A percentile compares a stretch with the other conserved stretches of the same genome.
phyloP scores from a whole-genome alignment of 2,329 filamentous ascomycete genomes.

The Chrysosporium queenslandicum region DNA sequence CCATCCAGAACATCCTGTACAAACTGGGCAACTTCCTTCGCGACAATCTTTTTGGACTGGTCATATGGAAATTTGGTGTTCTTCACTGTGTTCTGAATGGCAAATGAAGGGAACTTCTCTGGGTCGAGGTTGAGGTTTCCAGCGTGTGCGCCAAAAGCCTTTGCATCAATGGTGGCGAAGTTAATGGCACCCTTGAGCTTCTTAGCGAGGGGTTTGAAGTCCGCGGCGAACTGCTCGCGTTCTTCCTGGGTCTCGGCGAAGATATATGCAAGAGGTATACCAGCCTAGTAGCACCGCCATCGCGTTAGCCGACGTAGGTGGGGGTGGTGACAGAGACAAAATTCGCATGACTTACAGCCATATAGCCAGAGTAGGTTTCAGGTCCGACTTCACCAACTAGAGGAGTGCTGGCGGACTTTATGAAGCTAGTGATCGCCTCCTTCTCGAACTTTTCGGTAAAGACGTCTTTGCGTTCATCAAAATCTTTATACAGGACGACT shows the following conservation, averaged over 20 bases:
- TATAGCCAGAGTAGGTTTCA: slow-evolving; percentile 93
- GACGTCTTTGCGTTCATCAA: slow-evolving; percentile 88
- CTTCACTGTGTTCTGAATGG: slow-evolving; percentile 89
- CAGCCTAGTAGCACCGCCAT: slow-evolving; percentile 43
- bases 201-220: slow-evolving; percentile 77
- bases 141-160: slow-evolving; percentile 86
- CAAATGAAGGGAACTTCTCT: slow-evolving; percentile 92
- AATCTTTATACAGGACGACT: slow-evolving; percentile 91
- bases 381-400: slow-evolving; percentile 93
- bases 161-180: slow-evolving; percentile 96
- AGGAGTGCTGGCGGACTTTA: slow-evolving; percentile 74
- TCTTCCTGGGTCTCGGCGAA: slow-evolving; percentile 89
- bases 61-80: slow-evolving; percentile 96
- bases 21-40: slow-evolving; percentile 65
- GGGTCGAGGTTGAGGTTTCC: slow-evolving; percentile 94
- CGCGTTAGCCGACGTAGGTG: neutral
- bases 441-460: slow-evolving; percentile 73
- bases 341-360: slow-evolving; percentile 51
- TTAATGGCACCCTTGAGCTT: slow-evolving; percentile 91
- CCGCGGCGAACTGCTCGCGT: slow-evolving; percentile 64
- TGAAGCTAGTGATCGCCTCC: slow-evolving; percentile 70
- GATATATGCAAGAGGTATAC: slow-evolving; percentile 91
- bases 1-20: slow-evolving; percentile 75
- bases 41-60: slow-evolving; percentile 67
- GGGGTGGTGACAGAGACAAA: neutral